These are phyloP conservation scores for Jackrogersella multiformis DNA, from an alignment of 495 filamentous ascomycete genomes.

Conservation along the genomic window DNA sequence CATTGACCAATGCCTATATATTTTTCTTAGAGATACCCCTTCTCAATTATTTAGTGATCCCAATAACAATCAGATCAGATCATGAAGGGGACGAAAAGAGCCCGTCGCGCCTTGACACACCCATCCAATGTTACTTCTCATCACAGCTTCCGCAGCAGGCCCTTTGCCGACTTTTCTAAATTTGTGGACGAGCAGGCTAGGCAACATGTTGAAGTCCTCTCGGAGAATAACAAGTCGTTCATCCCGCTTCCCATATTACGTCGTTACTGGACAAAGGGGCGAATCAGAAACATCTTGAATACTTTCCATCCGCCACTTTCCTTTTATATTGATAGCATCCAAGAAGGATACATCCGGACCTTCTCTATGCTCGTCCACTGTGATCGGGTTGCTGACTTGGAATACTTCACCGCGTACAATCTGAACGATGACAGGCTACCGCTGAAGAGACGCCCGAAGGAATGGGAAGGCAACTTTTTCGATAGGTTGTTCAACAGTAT, in stretches of 20 bases:
- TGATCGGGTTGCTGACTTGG: constrained; percentile 23
- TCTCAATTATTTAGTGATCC: not conserved
- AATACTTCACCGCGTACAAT: constrained; percentile 27
- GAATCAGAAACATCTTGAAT: constrained; percentile 21
- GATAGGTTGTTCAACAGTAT: constrained; percentile 42
- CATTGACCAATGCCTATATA: not conserved
- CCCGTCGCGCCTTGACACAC: not conserved
- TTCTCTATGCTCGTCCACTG: constrained; percentile 41
- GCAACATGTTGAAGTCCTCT: constrained; percentile 12
- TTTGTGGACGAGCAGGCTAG: constrained; percentile 2
- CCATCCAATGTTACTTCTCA: not conserved
- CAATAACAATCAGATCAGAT: not conserved
- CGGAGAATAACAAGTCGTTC: constrained; percentile 9
- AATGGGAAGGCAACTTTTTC: constrained; percentile 6
- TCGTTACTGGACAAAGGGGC: constrained; percentile 29
- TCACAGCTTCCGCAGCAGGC: not conserved
- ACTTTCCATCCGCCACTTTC: constrained; percentile 10
- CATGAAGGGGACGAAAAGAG: not conserved
- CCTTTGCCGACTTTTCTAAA: constrained; percentile 23
- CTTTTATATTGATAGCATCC: constrained; percentile 18
- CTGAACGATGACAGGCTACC: constrained; percentile 26
- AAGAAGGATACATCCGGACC: constrained; percentile 29
- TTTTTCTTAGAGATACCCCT: too few species aligned
- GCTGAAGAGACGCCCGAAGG: constrained; percentile 1
- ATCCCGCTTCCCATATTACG: constrained; percentile 10